Conservation (phyloP, 2,329 filamentous ascomycete species). For the Achaetomium macrosporum region DNA sequence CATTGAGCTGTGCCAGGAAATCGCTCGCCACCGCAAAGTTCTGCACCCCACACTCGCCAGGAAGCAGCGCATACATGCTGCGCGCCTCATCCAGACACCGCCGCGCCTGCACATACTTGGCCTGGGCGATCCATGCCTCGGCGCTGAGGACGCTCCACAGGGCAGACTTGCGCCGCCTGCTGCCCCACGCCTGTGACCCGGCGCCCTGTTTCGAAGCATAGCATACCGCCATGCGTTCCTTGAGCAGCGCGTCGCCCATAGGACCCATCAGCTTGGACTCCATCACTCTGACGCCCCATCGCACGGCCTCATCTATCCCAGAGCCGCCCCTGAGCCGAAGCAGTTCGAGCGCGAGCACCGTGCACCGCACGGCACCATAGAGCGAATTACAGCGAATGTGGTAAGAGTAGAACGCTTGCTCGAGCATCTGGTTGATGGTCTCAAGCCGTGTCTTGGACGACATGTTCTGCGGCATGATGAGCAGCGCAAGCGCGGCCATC, state of each 20-base stretch:
- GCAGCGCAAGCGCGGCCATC: conserved; percentile 81
- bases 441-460: conserved; percentile 74
- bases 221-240: conserved; percentile 79
- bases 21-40: conserved; percentile 46
- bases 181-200: conserved; percentile 62
- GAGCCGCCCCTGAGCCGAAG: conserved; percentile 73
- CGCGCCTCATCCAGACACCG: conserved; percentile 67
- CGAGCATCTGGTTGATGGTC: conserved; percentile 77
- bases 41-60: conserved; percentile 45
- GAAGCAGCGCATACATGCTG: conserved; percentile 47
- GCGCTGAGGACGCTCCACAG: conserved; percentile 82
- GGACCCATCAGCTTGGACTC: conserved; percentile 70
- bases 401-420: conserved; percentile 89
- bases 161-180: conserved; percentile 74
- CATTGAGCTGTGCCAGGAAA: conserved; percentile 48
- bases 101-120: conserved; percentile 72
- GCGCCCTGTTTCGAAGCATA: conserved; percentile 68
- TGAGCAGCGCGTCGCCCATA: conserved; percentile 75
- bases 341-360: conserved; percentile 72
- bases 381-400: conserved; percentile 74
- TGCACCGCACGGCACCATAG: conserved; percentile 72
- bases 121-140: conserved; percentile 74
- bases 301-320: conserved; percentile 78
- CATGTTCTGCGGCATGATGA: conserved; percentile 68
- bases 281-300: conserved; percentile 75